Base-by-base conservation (phyloP, 1,139 yeast genomes). In the Yamadazyma buinensis region DNA sequence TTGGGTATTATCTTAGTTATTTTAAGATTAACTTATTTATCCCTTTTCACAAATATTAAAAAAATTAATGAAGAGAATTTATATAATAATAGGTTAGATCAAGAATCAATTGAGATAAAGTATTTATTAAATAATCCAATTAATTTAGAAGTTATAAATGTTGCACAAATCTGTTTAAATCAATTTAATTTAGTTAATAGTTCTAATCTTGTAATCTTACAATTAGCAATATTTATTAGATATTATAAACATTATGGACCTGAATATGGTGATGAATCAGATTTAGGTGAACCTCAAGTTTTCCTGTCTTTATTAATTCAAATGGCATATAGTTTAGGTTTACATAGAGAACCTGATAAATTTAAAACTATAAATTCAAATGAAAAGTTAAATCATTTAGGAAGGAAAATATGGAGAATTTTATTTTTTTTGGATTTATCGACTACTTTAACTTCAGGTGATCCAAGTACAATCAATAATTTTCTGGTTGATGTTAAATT, bases 201-300 rank as follows among this genome's bases (percentile, higher is more conserved):
- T 15, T 64, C 72, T 15, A 71, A 75, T 22, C 44, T 77, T 35
- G 61, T 67, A 0, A 64, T 76, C 7, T 57, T 78, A 36, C 82
- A 77, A 46, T 67, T 77, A 32, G 61, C 73, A 1, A 43, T 69
- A 10, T 48, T 64, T 32, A 47, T 60, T 28, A 52, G 76, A 38
- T 46, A 57, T 17, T 72, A 72, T 49, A 67, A 64, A 32, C 46
- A 52, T 25, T 47, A 55, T 40, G 63, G 77, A 0, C 77, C 77
- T 3, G 78, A 73, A 44, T 75, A 71, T 44, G 76, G 78, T n/a
- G 70, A 67, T 35, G 61, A 56, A 7, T 56, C 61, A 2, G 79
- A 77, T 23, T 66, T 67, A 4, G 75, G 76, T 10, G 76, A 71
- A 41, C 61, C 72, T 0, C 59, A 54, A 32, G 56, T 67, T 3